Evolutionary conservation across 257 asterid species (phyloP).

Genomic region (Parsonsia alboflavescens): DNA sequence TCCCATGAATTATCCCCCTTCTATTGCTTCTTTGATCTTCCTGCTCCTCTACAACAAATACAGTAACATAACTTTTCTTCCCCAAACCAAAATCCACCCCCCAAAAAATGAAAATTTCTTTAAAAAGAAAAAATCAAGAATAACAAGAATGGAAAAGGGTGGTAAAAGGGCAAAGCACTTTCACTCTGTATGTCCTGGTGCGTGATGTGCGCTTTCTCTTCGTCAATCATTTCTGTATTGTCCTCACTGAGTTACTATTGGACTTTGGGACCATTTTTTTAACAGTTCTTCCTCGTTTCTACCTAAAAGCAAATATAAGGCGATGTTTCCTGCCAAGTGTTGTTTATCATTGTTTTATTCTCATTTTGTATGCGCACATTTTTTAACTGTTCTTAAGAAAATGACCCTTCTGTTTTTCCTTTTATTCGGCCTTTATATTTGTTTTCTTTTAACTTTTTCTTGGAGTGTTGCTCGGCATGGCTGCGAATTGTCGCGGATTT

Average conservation of each 20-base stretch:
- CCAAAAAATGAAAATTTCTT: neutral
- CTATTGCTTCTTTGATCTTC: constrained; percentile 8
- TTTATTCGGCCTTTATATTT: too few relatives aligned
- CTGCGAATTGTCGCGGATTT: neutral
- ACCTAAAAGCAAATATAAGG: neutral
- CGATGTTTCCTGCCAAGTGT: neutral
- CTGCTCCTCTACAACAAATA: constrained; percentile 1
- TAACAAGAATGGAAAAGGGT: neutral
- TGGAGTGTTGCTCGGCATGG: neutral
- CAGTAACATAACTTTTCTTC: constrained; percentile 4
- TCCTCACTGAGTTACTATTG: neutral
- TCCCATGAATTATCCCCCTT: constrained; percentile 47
- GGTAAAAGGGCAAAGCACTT: neutral
- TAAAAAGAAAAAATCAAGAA: neutral
- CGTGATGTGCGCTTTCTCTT: neutral
- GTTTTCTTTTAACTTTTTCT: neutral
- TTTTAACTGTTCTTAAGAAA: neutral
- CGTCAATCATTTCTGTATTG: neutral
- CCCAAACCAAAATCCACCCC: neutral
- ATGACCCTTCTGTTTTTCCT: too few relatives aligned
- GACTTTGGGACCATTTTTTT: neutral
- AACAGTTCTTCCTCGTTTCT: neutral
- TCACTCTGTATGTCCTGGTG: neutral
- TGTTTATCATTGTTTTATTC: neutral
- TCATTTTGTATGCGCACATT: neutral